phyloP scores from a whole-genome alignment of 768 basidiomycete genomes.

The Boletus subparvulus region DNA sequence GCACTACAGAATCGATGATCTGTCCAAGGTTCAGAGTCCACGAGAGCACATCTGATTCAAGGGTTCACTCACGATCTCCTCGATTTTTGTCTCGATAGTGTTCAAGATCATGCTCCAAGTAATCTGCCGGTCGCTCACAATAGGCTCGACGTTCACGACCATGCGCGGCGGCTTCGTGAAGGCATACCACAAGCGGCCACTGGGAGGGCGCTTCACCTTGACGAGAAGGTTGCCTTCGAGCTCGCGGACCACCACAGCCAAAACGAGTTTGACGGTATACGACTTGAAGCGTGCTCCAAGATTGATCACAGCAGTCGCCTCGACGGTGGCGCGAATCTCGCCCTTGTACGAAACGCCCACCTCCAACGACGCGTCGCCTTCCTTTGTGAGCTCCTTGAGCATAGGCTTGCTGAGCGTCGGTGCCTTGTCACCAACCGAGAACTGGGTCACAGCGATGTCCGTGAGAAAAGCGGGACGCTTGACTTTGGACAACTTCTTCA shows the following conservation, averaged over 20 bases:
- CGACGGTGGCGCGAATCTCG: constrained; percentile 85
- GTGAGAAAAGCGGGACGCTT: constrained; percentile 85
- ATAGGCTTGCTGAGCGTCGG: constrained; percentile 95
- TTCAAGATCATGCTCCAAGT: constrained; percentile 91
- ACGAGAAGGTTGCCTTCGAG: constrained; percentile 89
- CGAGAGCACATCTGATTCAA: neutral
- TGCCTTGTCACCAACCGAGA: constrained; percentile 79
- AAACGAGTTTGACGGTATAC: constrained; percentile 84
- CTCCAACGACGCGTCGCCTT: constrained; percentile 90
- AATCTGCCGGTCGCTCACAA: constrained; percentile 92
- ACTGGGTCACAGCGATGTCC: constrained; percentile 84
- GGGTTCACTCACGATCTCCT: constrained; percentile 69
- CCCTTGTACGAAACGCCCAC: constrained; percentile 83
- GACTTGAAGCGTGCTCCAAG: constrained; percentile 83
- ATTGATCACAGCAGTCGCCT: constrained; percentile 85
- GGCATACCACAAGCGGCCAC: constrained; percentile 89
- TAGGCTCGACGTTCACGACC: constrained; percentile 86
- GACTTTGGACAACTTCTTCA: constrained; percentile 92
- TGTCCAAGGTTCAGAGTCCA: constrained; percentile 72
- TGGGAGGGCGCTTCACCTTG: constrained; percentile 92
- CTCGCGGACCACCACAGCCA: constrained; percentile 85
- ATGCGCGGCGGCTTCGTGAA: constrained; percentile 90
- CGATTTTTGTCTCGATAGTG: constrained; percentile 85
- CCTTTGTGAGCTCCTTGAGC: constrained; percentile 94
- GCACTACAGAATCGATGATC: constrained; percentile 92